Evolutionary conservation across 1,284 basidiomycete genomes (phyloP), one percentile per base, ranked within the genome.

Genomic region (Ganoderma boninense): DNA sequence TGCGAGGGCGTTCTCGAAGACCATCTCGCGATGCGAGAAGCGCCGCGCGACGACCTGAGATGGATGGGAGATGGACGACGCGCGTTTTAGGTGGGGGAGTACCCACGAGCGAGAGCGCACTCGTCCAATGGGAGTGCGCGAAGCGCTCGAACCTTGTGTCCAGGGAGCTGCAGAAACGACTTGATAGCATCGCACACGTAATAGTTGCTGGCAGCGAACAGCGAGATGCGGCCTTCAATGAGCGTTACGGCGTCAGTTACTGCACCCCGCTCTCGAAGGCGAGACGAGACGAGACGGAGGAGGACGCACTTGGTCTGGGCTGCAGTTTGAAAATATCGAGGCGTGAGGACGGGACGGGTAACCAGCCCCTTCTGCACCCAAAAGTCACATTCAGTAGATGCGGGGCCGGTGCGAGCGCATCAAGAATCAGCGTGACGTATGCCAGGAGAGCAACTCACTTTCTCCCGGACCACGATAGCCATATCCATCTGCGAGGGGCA

Each of bases 101-200:
- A 71, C 72, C 68, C 72, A 71, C 72, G 70, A 44, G 49, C n/a
- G 49, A 62, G 64, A 38, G 13, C 44, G 2, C 56, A 29, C 57
- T 46, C 67, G 52, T 59, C 72, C 71, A 73, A 71, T 66, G 52
- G 64, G 62, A 62, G 11, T 18, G 23, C 67, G 52, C 32, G 72
- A 71, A 66, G 70, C 57, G 56, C 46, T 65, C 61, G 57, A 66
- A 54, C 42, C 52, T 68, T 71, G 66, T 60, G 68, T 67, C 67
- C 70, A 61, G 66, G 62, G 57, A 66, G 38, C 62, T 54, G 69
- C 66, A 69, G 67, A 63, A 49, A 67, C 42, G 42, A 59, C 65
- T 40, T 68, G 70, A 73, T 71, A 70, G 59, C 68, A 61, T 46
- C 44, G 59, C 62, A 71, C 66, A 73, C 72, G 72, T 73, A 73